Evolutionary conservation across 2,329 filamentous ascomycete genomes (phyloP), one percentile per base, ranked within the genome.

Genomic region (Pestalotiopsis sp.): DNA sequence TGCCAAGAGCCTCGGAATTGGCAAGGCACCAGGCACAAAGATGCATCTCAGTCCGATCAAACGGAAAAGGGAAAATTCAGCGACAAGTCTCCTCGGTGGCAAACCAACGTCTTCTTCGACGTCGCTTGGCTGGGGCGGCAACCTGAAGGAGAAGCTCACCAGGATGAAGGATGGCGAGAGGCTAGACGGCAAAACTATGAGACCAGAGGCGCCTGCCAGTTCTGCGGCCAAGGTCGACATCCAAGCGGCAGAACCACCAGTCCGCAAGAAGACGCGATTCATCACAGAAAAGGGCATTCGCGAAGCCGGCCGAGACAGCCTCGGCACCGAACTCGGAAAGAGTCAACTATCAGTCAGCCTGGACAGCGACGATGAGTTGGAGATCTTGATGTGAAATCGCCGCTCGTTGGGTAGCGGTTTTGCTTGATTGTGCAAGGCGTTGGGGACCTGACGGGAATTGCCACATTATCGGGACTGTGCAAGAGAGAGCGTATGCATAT

Each of bases 231-330:
- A 62, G 14, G 27, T 36, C 11, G 59, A 62, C 31, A 62, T 27
- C 31, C n/a, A 25, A 17, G 56, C 39, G 60, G 72, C 58, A 77
- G 70, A 71, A 72, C 85, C 76, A 75, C 88, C 88, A 0, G 85
- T 89, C 39, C 84, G 87, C 72, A 91, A 93, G 81, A 93, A 93
- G 84, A 94, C 92, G 65, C 85, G 92, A n/a, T 94, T 95, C 76
- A 87, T 94, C 56, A 93, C 92, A 31, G 89, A 90, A 57, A 93
- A 91, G 77, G 92, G 92, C 0, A 94, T 95, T 70, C 87, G 90
- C 67, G 92, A 93, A 79, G 92, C 92, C 3, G 92, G 92, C 1
- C 84, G 92, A 69, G 92, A 94, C 75, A 94, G 92, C 75, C 77
- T 94, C 2, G 90, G 90, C 11, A 82, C 79, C n/a, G 86, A 87